Conservation (phyloP, 2,329 filamentous ascomycete species). For the Zymoseptoria ardabiliae region DNA sequence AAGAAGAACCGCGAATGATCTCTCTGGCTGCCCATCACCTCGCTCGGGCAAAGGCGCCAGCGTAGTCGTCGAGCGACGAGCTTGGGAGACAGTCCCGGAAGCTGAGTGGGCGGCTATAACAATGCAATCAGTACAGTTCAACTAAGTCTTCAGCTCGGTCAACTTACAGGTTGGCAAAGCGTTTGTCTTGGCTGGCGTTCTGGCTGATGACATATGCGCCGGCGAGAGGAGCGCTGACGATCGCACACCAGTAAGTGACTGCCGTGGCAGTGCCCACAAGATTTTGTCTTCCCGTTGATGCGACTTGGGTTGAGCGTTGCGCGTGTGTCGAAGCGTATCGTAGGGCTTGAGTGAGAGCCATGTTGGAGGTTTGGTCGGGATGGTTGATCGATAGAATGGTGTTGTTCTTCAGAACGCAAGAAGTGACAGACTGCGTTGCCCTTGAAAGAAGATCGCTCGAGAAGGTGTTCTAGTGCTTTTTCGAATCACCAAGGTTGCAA, state of each 20-base stretch:
- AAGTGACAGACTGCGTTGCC: not conserved
- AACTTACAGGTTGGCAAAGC: conserved; percentile 27
- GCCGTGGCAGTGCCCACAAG: conserved; percentile 22
- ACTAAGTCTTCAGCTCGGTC: not conserved
- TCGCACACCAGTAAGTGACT: conserved; percentile 29
- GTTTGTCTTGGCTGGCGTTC: conserved; percentile 25
- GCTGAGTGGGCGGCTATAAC: conserved; percentile 27
- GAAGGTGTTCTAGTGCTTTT: not conserved
- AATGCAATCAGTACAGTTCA: not conserved
- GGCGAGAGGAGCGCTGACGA: conserved; percentile 29
- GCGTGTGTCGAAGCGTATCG: conserved; percentile 27
- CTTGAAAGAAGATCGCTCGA: not conserved
- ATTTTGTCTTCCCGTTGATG: conserved; percentile 18
- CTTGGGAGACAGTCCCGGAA: conserved; percentile 31
- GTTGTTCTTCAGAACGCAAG: not conserved
- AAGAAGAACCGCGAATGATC: not conserved
- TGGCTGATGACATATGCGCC: conserved; percentile 29
- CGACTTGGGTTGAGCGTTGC: conserved; percentile 12
- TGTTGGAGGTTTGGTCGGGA: conserved; percentile 36
- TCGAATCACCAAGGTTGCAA: not conserved
- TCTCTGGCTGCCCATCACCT: not conserved
- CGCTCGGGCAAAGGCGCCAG: conserved; percentile 17
- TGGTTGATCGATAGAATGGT: not conserved
- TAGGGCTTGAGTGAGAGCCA: conserved; percentile 41
- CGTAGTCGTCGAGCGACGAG: conserved; percentile 29